A percentile compares a stretch with the other conserved stretches of the same genome.
These are phyloP conservation scores for Eucalyptus paniculata DNA, from an alignment of 345 rosid species.

Conservation along the genomic window DNA sequence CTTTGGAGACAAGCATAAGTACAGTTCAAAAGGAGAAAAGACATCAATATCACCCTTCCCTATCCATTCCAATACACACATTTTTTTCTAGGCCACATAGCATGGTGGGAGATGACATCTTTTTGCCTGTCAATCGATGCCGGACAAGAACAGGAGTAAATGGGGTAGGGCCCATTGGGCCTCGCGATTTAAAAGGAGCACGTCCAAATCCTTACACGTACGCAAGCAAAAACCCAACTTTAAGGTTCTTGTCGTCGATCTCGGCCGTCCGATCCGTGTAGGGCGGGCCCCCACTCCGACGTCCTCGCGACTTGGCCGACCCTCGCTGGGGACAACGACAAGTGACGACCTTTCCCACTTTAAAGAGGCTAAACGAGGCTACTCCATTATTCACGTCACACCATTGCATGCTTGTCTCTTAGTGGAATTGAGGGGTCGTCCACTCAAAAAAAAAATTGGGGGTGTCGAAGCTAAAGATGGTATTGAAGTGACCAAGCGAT, in stretches of 20 bases:
- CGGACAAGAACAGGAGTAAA: not conserved
- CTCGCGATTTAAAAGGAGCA: not conserved
- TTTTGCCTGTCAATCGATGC: not conserved
- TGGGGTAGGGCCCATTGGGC: not conserved
- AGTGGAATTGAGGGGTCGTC: not conserved
- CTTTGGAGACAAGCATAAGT: not conserved
- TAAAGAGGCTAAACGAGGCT: not conserved
- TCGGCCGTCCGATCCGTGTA: not conserved
- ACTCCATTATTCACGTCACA: not conserved
- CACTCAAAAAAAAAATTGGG: not conserved
- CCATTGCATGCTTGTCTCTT: not conserved
- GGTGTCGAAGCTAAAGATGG: not conserved
- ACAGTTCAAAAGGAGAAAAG: not conserved
- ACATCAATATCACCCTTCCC: not conserved
- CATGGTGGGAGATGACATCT: not conserved
- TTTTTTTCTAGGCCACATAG: not conserved
- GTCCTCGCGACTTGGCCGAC: not conserved
- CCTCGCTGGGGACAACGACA: not conserved
- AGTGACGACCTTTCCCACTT: not conserved
- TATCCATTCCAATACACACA: not conserved
- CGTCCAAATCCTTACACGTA: not conserved
- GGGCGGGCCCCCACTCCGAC: not conserved
- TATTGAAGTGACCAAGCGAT: not conserved
- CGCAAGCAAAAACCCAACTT: not conserved
- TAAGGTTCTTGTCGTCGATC: not conserved